Base-by-base conservation (phyloP, 2,329 filamentous ascomycete genomes). In the Trichoderma endophyticum region DNA sequence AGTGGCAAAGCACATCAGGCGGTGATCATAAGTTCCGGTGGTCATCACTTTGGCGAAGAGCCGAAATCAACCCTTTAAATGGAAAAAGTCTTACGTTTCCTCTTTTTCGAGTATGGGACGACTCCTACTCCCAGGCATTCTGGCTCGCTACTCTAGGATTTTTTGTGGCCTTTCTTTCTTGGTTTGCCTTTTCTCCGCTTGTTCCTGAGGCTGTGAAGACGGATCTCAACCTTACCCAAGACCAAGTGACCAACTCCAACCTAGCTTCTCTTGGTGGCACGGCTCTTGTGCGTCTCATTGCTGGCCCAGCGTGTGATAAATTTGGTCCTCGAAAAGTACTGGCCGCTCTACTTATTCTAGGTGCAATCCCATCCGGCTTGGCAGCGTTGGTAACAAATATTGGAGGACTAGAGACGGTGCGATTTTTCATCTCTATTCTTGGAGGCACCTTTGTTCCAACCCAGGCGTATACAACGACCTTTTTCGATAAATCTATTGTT, bases 401-500 rank as follows among this genome's bases (percentile, higher is more conserved):
- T 36, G 76, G 74, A 15, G 91, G 92, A 9, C 86, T 95, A n/a
- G 91, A 93, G 75, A 82, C 88, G 24, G 87, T 92, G 62, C 89
- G 93, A 59, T 95, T 95, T 84, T 95, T 95, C 82, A 89, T 95
- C 74, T 92, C 92, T 73, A 91, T 95, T 57, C 87, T 95, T 0
- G 93, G 93, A 54, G 92, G 91, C 2, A 88, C 89, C 1, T 95
- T 95, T 77, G 93, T 95, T 0, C 93, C 93, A 14, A 97, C 94
- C 80, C 94, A 97, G 79, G 95, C 97, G 7, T 97, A 94, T 93
- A 93, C 92, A 11, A 97, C 94, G 0, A 93, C 91, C 0, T 97
- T 97, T 85, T 97, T 94, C 80, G 94, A 98, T 83, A 96, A 95
- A 84, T 96, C 95, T 77, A 87, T 97, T 30, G 92, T 97, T 21